phyloP scores from a whole-genome alignment of 495 filamentous ascomycete genomes.

The Trichoderma asperelloides region DNA sequence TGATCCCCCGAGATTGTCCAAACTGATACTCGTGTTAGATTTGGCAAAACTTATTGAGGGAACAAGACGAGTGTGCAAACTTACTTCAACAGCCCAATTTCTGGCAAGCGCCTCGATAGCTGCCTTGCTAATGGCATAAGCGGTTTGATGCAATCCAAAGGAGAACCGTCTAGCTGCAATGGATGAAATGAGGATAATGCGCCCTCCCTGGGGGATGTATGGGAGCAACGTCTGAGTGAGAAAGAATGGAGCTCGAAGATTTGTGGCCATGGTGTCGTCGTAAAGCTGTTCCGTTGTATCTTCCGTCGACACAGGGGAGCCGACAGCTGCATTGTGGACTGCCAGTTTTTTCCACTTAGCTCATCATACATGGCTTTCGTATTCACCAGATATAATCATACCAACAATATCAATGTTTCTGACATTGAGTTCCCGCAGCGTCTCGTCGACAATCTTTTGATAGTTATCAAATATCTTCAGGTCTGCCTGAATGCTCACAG shows the following conservation, averaged over 20 bases:
- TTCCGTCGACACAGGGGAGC: constrained; percentile 52
- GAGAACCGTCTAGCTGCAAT: constrained; percentile 47
- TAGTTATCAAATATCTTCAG: constrained; percentile 59
- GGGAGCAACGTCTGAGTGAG: constrained; percentile 61
- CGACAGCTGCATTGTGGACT: constrained; percentile 58
- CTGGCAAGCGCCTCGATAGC: constrained; percentile 50
- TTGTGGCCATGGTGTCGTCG: constrained; percentile 70
- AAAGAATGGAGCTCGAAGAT: constrained; percentile 76
- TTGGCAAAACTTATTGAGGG: background rate
- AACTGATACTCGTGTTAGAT: background rate
- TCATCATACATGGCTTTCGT: background rate
- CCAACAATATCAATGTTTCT: constrained; percentile 57
- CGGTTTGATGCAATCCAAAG: constrained; percentile 46
- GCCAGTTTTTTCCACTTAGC: background rate
- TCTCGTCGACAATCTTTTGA: constrained; percentile 46
- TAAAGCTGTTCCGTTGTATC: constrained; percentile 70
- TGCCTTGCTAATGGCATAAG: constrained; percentile 56
- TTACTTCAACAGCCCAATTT: constrained; percentile 42
- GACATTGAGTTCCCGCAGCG: constrained; percentile 28
- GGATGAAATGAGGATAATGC: constrained; percentile 55
- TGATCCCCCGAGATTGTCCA: constrained; percentile 19
- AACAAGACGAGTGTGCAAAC: background rate
- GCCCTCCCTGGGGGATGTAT: constrained; percentile 50
- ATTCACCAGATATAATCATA: background rate
- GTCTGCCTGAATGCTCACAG: constrained; percentile 66